These are phyloP conservation scores for Biscutella laevigata DNA, from an alignment of 441 rosid genomes.

Conservation along the genomic window DNA sequence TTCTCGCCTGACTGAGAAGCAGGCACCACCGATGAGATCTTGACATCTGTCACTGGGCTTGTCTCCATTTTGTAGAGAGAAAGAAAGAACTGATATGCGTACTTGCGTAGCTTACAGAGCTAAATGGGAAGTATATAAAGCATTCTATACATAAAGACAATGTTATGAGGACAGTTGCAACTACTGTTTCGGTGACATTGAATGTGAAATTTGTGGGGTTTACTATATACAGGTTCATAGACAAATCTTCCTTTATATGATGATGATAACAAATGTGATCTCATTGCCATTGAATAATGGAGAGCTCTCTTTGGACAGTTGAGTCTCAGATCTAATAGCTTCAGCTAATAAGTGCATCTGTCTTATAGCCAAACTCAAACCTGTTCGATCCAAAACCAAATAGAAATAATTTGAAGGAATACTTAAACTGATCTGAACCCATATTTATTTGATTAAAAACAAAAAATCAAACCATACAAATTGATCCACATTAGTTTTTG, in stretches of 20 bases:
- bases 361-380: not conserved
- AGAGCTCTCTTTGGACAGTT: not conserved
- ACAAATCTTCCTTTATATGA: too few species aligned
- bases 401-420: too few species aligned
- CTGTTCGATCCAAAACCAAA: too few species aligned
- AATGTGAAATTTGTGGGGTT: not conserved
- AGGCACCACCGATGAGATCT: constrained; percentile 52
- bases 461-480: too few species aligned
- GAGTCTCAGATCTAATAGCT: not conserved
- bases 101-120: not conserved
- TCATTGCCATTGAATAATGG: not conserved
- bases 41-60: constrained; percentile 27
- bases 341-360: not conserved
- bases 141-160: too few species aligned
- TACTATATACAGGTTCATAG: not conserved
- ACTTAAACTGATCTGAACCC: too few species aligned
- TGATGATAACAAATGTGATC: not conserved
- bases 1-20: constrained; percentile 30
- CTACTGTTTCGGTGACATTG: constrained; percentile 11
- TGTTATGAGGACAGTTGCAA: constrained; percentile 1
- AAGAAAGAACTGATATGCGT: not conserved
- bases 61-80: constrained; percentile 7
- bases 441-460: too few species aligned
- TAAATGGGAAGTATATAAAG: too few species aligned
- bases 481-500: too few species aligned